Evolutionary conservation across 176 grass and related monocot species (phyloP).

Genomic region (Guadua angustifolia): DNA sequence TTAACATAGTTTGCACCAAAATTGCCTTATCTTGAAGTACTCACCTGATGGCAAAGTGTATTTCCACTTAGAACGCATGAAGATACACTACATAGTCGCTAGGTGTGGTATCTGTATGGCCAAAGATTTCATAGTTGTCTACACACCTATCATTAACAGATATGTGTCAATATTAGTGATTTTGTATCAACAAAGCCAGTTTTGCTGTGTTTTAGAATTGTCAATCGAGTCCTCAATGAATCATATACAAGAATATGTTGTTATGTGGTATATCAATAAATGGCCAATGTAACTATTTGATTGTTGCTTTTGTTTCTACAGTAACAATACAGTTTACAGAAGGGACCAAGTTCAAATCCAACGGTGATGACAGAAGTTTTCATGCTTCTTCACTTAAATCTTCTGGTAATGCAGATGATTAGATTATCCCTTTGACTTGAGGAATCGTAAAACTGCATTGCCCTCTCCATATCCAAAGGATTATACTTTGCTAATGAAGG

Average conservation of each 20-base stretch:
- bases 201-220: background rate
- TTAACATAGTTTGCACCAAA: background rate
- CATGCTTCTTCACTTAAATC: background rate
- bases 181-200: background rate
- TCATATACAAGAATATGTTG: background rate
- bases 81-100: background rate
- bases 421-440: too few species aligned
- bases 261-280: background rate
- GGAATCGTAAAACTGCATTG: too few species aligned
- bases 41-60: background rate
- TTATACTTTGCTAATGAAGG: too few species aligned
- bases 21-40: background rate
- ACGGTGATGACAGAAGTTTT: background rate
- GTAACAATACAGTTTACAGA: background rate
- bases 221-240: background rate
- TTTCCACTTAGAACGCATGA: background rate
- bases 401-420: too few species aligned
- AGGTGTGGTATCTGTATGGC: background rate
- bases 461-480: too few species aligned
- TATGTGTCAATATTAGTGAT: background rate
- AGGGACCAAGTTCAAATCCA: background rate
- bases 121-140: constrained; percentile 10
- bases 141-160: background rate
- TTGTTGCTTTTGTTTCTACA: constrained; percentile 4
- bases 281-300: background rate